phyloP scores from a whole-genome alignment of 1,284 basidiomycete species.

The Irpex lacteus region DNA sequence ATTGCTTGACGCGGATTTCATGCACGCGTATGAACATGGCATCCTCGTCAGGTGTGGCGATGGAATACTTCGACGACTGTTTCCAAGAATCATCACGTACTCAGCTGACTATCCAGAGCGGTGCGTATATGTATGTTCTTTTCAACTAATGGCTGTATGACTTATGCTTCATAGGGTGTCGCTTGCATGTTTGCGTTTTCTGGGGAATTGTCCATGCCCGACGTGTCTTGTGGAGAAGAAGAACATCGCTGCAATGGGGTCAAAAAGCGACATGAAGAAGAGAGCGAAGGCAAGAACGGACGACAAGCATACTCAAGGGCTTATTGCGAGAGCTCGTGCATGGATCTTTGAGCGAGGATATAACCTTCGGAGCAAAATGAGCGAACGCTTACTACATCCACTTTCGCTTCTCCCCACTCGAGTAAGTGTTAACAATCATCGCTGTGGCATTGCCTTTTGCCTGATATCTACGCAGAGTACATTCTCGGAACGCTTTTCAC shows the following conservation, averaged over 20 bases:
- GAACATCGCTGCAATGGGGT: slow-evolving; percentile 14
- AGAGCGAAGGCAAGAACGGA: slow-evolving; percentile 2
- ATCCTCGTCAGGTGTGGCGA: slow-evolving; percentile 24
- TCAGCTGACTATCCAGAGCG: slow-evolving; percentile 33
- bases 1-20: slow-evolving; percentile 26
- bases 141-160: not conserved
- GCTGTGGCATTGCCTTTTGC: not conserved
- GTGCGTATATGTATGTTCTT: slow-evolving; percentile 10
- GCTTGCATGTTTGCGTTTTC: slow-evolving; percentile 14
- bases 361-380: not conserved
- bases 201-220: slow-evolving; percentile 27
- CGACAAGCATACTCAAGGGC: not conserved
- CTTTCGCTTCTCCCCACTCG: not conserved
- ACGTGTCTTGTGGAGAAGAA: slow-evolving; percentile 25
- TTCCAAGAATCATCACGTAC: slow-evolving; percentile 20
- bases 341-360: slow-evolving; percentile 11
- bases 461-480: slow-evolving; percentile 17
- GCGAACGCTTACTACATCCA: slow-evolving; percentile 1
- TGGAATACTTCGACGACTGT: slow-evolving; percentile 15
- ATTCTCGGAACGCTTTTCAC: slow-evolving; percentile 24
- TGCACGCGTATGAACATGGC: slow-evolving; percentile 25
- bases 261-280: slow-evolving; percentile 1
- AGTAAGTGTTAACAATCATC: not conserved
- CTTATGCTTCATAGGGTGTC: slow-evolving; percentile 9
- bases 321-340: not conserved